Evolutionary conservation across 2,329 filamentous ascomycete species (phyloP), one percentile per base, ranked within the genome.

Genomic region (Coniochaeta sp.): DNA sequence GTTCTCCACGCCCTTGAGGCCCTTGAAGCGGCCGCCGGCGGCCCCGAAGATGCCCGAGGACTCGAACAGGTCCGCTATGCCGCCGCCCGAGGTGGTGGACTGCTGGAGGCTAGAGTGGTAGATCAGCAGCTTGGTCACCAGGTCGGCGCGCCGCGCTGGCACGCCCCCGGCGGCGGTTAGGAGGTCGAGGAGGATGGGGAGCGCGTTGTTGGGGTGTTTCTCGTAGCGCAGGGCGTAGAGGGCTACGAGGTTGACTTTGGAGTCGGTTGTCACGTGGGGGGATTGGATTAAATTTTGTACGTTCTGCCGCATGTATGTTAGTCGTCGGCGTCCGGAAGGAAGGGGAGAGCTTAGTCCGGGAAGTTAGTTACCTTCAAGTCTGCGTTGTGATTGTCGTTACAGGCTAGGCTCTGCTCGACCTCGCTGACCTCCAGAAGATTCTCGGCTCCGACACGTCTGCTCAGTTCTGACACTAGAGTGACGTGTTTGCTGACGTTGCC

Each of bases 401-500:
- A 99, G 55, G 93, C 95, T 59, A 99, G 78, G 70, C 93, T 97
- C 73, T 99, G 95, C 75, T 99, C 95, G 55, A 98, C 81, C 77
- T 99, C 95, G 74, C 92, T 96, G 60, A 98, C 92, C 73, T 99
- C 95, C n/a, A 99, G 81, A 42, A 99, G 75, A 66, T 87, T 91
- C 67, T 98, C 90, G 42, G 89, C 86, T 7, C 89, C 90, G 16
- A 99, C 93, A 60, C 90, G 86, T 60, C 93, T 84, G 72, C 92
- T 97, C 44, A 99, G 81, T 71, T 99, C 96, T 0, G 92, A 92
- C 24, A 99, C 95, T 24, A 99, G 79, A 0, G 95, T 96, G 60
- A 99, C 96, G 71, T 99, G 95, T 72, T 99, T 99, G 77, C 93
- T 98, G 59, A 99, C 95, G 67, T 99, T 99, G 40, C 95, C 93